Evolutionary conservation across 164 flowering plant genomes (phyloP).

Genomic region (Buxus sempervirens): DNA sequence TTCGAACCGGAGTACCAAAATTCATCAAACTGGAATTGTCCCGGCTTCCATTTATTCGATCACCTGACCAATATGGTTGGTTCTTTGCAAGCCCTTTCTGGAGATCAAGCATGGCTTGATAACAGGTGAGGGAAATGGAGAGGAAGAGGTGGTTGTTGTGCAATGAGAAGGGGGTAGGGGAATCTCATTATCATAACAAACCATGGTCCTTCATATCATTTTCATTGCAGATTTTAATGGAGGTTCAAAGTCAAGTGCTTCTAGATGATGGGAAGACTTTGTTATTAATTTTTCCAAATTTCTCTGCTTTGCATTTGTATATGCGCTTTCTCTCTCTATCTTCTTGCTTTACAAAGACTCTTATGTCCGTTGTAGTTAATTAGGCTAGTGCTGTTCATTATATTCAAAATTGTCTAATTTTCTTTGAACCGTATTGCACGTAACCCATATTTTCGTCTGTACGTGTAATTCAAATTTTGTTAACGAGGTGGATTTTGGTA

Average conservation of each 20-base stretch:
- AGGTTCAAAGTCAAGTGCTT: background rate
- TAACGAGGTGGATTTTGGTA: too few species aligned
- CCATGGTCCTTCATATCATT: background rate
- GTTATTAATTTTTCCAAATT: too few species aligned
- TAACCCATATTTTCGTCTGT: too few species aligned
- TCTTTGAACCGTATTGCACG: too few species aligned
- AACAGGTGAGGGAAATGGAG: background rate
- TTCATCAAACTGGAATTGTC: background rate
- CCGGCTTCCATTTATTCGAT: background rate
- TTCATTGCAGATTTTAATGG: background rate
- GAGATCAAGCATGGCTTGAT: conserved; percentile 7
- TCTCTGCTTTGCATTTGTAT: too few species aligned
- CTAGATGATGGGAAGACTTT: background rate
- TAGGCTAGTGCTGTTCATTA: too few species aligned
- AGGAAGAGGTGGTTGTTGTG: background rate
- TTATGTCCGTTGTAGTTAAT: too few species aligned
- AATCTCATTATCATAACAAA: background rate
- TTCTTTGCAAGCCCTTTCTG: conserved; percentile 2
- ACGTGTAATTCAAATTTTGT: too few species aligned
- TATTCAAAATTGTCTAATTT: too few species aligned
- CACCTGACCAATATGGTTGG: background rate
- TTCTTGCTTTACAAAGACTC: too few species aligned
- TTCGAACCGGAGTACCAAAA: background rate
- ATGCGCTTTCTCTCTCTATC: too few species aligned
- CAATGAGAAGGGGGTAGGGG: background rate